Conservation (phyloP, 2,329 filamentous ascomycete species). For the Epicoccum nigrum region DNA sequence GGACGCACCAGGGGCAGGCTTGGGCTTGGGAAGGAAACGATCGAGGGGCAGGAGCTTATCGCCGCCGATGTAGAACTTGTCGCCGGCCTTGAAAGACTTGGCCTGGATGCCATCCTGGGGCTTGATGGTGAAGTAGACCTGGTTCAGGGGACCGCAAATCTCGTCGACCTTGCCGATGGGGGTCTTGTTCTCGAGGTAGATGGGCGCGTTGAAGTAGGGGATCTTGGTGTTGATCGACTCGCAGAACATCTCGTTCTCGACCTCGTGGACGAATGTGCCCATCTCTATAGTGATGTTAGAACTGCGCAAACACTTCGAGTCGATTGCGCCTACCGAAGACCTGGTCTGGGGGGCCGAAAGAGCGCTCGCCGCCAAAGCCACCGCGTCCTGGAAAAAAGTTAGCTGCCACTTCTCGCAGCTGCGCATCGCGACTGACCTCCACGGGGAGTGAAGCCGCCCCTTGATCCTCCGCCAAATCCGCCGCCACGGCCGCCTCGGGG, state of each 20-base stretch:
- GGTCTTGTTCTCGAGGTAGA: conserved; percentile 99
- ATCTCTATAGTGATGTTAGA: conserved; percentile 68
- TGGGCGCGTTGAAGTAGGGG: conserved; percentile 98
- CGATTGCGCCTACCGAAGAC: conserved; percentile 47
- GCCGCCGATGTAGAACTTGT: conserved; percentile 94
- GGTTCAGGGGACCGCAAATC: conserved; percentile 94
- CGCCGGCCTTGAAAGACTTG: conserved; percentile 90
- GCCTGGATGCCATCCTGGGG: conserved; percentile 95
- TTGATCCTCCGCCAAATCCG: conserved; percentile 57
- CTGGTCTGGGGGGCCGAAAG: conserved; percentile 53
- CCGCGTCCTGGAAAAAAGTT: conserved; percentile 44
- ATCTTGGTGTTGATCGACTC: conserved; percentile 93
- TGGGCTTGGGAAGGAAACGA: conserved; percentile 94
- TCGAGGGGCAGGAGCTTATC: conserved; percentile 96
- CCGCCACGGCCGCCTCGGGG: conserved; percentile 47
- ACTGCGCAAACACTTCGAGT: background rate
- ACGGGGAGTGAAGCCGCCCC: conserved; percentile 58
- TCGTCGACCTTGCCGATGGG: conserved; percentile 97
- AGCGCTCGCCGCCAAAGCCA: conserved; percentile 43
- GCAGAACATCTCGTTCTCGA: conserved; percentile 98
- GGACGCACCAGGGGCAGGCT: conserved; percentile 69
- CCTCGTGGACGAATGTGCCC: conserved; percentile 91
- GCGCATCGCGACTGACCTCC: conserved; percentile 49
- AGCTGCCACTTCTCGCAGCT: conserved; percentile 36
- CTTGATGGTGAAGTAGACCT: conserved; percentile 98